phyloP scores from a whole-genome alignment of 352 stramenopile species.

The Phytophthora sansomeana region DNA sequence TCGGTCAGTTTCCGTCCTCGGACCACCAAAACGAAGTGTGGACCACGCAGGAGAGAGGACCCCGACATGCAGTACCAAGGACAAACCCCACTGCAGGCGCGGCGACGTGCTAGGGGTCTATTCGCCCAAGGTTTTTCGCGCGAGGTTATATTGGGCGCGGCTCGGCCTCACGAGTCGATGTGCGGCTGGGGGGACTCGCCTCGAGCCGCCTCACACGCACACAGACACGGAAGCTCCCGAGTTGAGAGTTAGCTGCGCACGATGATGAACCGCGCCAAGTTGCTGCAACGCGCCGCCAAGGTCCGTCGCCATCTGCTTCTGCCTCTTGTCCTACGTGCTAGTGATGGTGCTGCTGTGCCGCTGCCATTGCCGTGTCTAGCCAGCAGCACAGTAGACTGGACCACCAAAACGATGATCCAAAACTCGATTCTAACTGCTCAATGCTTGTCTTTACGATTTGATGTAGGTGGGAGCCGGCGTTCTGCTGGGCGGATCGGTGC shows the following conservation, averaged over 20 bases:
- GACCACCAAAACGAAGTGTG: conserved; percentile 36
- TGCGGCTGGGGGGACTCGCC: conserved; percentile 37
- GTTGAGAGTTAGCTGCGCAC: conserved; percentile 60
- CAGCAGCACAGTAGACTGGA: conserved; percentile 39
- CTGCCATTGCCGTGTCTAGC: background rate
- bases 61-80: background rate
- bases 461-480: conserved; percentile 70
- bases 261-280: conserved; percentile 79
- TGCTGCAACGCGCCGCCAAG: conserved; percentile 82
- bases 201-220: conserved; percentile 46
- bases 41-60: conserved; percentile 20
- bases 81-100: background rate
- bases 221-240: conserved; percentile 51
- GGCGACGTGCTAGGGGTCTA: conserved; percentile 20
- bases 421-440: conserved; percentile 11
- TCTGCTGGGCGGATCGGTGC: conserved; percentile 75
- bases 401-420: conserved; percentile 67
- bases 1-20: conserved; percentile 1
- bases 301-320: conserved; percentile 34
- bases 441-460: conserved; percentile 19
- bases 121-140: conserved; percentile 26
- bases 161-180: conserved; percentile 22
- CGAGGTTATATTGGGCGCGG: conserved; percentile 28
- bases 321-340: too few relatives aligned
- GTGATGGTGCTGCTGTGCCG: background rate